Conservation (phyloP, 176 grass and related monocot species). For the Eragrostis curvula region DNA sequence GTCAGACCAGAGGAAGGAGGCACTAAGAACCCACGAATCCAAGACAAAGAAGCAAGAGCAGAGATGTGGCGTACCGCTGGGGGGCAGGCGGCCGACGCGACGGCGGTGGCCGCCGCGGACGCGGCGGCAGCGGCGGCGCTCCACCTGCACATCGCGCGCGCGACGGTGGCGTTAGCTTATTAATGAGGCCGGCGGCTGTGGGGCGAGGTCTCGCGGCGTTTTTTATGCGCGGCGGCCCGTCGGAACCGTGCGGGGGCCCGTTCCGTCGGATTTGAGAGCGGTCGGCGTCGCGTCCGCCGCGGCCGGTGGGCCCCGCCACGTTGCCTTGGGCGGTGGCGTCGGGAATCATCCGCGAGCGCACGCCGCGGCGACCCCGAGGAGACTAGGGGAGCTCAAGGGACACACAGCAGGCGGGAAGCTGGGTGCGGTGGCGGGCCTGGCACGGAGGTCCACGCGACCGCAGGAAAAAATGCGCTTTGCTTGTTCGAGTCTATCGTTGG, state of each 20-base stretch:
- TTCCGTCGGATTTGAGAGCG: conserved; percentile 21
- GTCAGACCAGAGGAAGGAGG: background rate
- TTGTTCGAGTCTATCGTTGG: too few species aligned
- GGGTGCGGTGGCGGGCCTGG: too few species aligned
- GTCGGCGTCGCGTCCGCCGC: background rate
- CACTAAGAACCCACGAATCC: too few species aligned
- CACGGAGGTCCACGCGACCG: too few species aligned
- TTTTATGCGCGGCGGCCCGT: background rate
- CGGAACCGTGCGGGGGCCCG: conserved; percentile 1
- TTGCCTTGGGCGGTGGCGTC: conserved; percentile 6
- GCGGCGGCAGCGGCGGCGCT: background rate
- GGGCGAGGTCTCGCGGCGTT: background rate
- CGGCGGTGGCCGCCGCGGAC: background rate
- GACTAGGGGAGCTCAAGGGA: too few species aligned
- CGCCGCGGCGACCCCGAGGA: background rate
- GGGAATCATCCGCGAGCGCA: conserved; percentile 7
- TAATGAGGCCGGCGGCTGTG: too few species aligned
- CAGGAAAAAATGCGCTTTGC: too few species aligned
- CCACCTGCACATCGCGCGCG: background rate
- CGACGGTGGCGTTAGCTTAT: too few species aligned
- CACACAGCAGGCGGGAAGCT: too few species aligned
- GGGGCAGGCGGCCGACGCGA: background rate
- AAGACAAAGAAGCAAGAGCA: background rate
- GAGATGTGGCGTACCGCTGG: background rate
- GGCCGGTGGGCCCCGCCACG: background rate